Evolutionary conservation across 805 yeast genomes (phyloP), one percentile per base, ranked within the genome.

Genomic region (Zygoascus flipseniorum): DNA sequence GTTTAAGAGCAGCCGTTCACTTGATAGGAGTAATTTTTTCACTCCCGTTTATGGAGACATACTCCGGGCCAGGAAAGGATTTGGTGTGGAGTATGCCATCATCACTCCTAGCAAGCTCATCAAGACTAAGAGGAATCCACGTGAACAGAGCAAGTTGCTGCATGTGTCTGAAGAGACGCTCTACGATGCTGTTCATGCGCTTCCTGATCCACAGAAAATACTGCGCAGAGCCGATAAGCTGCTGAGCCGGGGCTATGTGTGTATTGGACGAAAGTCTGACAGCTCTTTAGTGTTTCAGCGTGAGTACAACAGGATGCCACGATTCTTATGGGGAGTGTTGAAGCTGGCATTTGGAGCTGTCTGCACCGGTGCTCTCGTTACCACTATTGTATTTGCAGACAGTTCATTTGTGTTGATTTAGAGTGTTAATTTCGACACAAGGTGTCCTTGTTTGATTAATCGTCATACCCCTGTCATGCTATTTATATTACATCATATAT

Each of bases 11-110:
- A 69, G 75, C 6, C 63, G 76, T 45, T 65, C 79, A 0, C 57
- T 80, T 26, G 70, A 64, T 14, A 54, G 67, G 14, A 63, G 65
- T 19, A 72, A 74, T 56, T 75, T 74, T 56, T 76, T 76, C 62
- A 65, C 72, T 16, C 16, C 39, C 8, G 16, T 35, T n/a, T 11
- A 35, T n/a, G 16, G 16, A 35, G 39, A 35, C 16, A n/a, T n/a
- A 13, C 39, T 5, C 16, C 20, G 35, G 19, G 11, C 35, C 11
- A 48, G 19, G 32, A 8, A 41, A 26, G 45, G 28, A 16, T 11
- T 28, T 2, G 46, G 44, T 6, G 48, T 47, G 31, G 64, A 61
- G 18, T 63, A 52, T 51, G 56, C 54, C 42, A 60, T 60, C n/a
- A 52, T 62, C 43, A 60, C 65, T 1, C 60, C 63, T 2, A 60